These are phyloP conservation scores for Colletotrichum euphorbiae DNA, from an alignment of 2,329 filamentous ascomycete genomes.

Conservation along the genomic window DNA sequence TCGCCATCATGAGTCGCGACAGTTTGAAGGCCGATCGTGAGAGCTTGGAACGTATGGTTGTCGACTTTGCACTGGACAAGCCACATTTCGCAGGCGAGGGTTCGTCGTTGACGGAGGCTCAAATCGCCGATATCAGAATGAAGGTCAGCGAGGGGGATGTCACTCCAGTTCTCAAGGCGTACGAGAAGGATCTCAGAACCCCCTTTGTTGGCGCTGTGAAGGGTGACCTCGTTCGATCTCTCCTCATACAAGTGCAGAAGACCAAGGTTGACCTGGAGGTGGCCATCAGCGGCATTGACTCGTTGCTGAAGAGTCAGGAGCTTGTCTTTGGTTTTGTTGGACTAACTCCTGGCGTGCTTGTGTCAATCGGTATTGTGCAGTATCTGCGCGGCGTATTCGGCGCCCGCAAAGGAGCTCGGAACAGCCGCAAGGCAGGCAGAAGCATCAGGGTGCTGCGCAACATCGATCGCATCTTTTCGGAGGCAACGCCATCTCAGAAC, in stretches of 20 bases:
- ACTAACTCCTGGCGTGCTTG: slow-evolving; percentile 90
- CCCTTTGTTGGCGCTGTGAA: slow-evolving; percentile 86
- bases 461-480: slow-evolving; percentile 83
- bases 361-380: slow-evolving; percentile 78
- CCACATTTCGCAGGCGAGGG: slow-evolving; percentile 67
- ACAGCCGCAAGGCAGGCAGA: slow-evolving; percentile 74
- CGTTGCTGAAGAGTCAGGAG: slow-evolving; percentile 94
- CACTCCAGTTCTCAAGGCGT: slow-evolving; percentile 89
- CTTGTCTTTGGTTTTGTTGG: slow-evolving; percentile 98
- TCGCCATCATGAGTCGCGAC: slow-evolving; percentile 95
- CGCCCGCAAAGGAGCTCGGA: slow-evolving; percentile 74
- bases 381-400: slow-evolving; percentile 80
- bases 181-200: slow-evolving; percentile 86
- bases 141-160: slow-evolving; percentile 93
- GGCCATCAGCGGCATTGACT: slow-evolving; percentile 94
- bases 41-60: slow-evolving; percentile 96
- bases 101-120: slow-evolving; percentile 69
- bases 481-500: slow-evolving; percentile 76
- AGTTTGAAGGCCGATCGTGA: slow-evolving; percentile 91
- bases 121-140: slow-evolving; percentile 79
- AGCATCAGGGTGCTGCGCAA: slow-evolving; percentile 85
- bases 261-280: slow-evolving; percentile 98
- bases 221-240: slow-evolving; percentile 88
- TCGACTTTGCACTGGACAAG: slow-evolving; percentile 92
- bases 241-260: slow-evolving; percentile 97